Evolutionary conservation across 495 filamentous ascomycete genomes (phyloP), one percentile per base, ranked within the genome.

Genomic region (Astrothelium macrocarpum): DNA sequence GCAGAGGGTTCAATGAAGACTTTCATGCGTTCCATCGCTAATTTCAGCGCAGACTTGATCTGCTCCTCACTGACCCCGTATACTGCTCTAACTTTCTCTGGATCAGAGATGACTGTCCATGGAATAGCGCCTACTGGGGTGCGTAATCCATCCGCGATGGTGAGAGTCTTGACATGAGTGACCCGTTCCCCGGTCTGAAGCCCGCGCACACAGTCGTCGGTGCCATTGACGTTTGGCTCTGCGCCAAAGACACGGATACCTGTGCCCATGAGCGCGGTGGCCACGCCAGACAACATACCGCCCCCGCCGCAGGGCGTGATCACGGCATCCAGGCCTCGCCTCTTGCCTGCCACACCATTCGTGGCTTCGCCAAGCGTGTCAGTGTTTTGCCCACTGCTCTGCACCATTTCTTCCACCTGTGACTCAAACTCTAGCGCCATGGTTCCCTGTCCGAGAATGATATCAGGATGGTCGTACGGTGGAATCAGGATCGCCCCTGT

Each of bases 391-490:
- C 18, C 49, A 1, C 66, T 58, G 9, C 70, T 62, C 46, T 60
- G 59, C 60, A 87, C 67, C 66, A 84, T 70, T 63, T 78, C 82
- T 34, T 68, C 72, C 7, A 86, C 87, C 72, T 96, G 91, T 60
- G 77, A 76, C 65, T 88, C 82, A 20, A 97, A 73, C 71, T 98
- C 94, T n/a, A 97, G 69, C 1, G 82, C 92, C 63, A 88, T 80
- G 1, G 94, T 98, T 0, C 92, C 94, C 76, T 96, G 91, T 0
- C 94, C 94, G 1, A 95, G 84, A 34, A 98, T 88, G 63, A 97
- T 89, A 71, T 97, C 80, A 20, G 87, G 85, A 74, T 97, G 88
- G 72, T 97, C 89, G 69, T 96, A 97, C 2, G 94, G 93, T 53
- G 91, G 91, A 1, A 98, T 79, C 5, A 96, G 75, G 11, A 84